Base-by-base conservation (phyloP, 1,139 yeast genomes). In the Diutina mesorugosa region DNA sequence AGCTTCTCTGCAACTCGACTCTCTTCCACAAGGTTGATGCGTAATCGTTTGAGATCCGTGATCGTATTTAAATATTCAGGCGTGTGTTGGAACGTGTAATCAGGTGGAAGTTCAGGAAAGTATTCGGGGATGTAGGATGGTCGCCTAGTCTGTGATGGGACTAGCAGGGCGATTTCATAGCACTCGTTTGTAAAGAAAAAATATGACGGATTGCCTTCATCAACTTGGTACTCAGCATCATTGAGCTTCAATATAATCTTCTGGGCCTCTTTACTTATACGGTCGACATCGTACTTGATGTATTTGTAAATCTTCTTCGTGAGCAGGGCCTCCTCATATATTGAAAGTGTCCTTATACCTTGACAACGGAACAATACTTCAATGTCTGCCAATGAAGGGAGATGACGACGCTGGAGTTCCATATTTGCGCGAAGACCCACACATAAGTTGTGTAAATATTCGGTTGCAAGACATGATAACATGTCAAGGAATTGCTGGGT, bases 61-160 rank as follows among this genome's bases (percentile, higher is more conserved):
- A 84, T 70, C 21, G 85, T 74, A 38, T 81, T 74, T 60, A 83
- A 77, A 66, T 76, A 89, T 59, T 78, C 77, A 0, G 96, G 86
- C 0, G 97, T 87, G 56, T 82, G 78, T 68, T 82, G 84, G 66
- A 86, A 91, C 0, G 98, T 91, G 68, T 90, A 95, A 64, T 89
- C 96, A 0, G 98, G 97, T 1, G 98, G 98, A 47, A 90, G 75
- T 28, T 83, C 84, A 0, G 98, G 98, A 64, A 91, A 72, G 83
- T 90, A 90, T 4, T 71, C 64, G 0, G 95, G 95, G 4, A 88
- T 77, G 61, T 83, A 81, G 2, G 67, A 65, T n/a, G 83, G 83
- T 48, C 74, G 69, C 26, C 69, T 65, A 35, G 78, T 72, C 14
- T 76, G 72, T 18, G 84, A 75, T 0, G 93, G 87, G 7, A 84